Conservation (phyloP, 179 eudicot genomes). For the Silene vulgaris region DNA sequence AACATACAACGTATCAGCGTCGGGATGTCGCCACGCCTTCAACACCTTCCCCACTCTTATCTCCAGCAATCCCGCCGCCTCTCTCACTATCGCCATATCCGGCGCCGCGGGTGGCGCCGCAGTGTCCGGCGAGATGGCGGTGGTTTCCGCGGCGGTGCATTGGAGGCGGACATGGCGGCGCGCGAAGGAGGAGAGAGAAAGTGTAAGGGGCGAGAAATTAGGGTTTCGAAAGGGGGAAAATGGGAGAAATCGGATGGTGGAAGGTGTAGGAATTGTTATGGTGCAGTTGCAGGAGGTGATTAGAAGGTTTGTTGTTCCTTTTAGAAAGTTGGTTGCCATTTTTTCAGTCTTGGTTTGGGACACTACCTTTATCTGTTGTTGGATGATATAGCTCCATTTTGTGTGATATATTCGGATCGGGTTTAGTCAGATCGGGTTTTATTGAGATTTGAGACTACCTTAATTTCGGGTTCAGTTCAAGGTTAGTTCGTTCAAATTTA, state of each 20-base stretch:
- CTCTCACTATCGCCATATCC: conserved; percentile 32
- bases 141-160: conserved; percentile 26
- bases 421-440: no score
- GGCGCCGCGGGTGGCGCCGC: background rate
- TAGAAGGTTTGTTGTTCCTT: conserved; percentile 18
- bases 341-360: background rate
- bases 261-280: background rate
- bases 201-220: conserved; percentile 13
- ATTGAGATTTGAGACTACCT: no score
- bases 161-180: conserved; percentile 19
- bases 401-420: background rate
- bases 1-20: conserved; percentile 82
- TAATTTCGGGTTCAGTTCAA: no score
- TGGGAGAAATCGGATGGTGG: conserved; percentile 10
- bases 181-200: conserved; percentile 18
- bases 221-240: conserved; percentile 16
- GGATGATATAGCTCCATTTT: background rate
- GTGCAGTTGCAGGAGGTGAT: conserved; percentile 18
- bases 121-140: background rate
- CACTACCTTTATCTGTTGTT: background rate
- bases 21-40: conserved; percentile 74
- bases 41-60: conserved; percentile 70
- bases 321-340: conserved; percentile 28
- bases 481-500: no score
- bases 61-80: conserved; percentile 55